These are phyloP conservation scores for Harringtonia lauricola DNA, from an alignment of 2,329 filamentous ascomycete species.

Conservation along the genomic window DNA sequence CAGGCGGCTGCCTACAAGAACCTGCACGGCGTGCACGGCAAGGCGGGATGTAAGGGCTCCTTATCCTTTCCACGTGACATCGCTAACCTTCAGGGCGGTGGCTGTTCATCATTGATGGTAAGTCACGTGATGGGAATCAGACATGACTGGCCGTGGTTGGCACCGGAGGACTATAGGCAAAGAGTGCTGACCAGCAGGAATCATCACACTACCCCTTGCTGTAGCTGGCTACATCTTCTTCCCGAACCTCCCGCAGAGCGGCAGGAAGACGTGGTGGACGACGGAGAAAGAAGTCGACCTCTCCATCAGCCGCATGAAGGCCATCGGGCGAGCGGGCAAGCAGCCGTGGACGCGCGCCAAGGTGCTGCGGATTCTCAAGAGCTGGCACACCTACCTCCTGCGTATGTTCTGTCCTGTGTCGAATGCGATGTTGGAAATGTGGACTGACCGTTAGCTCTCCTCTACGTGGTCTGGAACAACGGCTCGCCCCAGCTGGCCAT, in stretches of 20 bases:
- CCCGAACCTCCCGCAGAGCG: constrained; percentile 33
- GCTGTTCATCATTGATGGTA: constrained; percentile 34
- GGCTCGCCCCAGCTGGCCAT: constrained; percentile 22
- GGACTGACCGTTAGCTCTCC: too few species aligned
- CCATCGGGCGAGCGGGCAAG: constrained; percentile 24
- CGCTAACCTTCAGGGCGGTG: constrained; percentile 30
- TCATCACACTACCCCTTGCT: constrained; percentile 31
- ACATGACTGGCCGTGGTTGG: too few species aligned
- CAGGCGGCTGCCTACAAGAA: constrained; percentile 40
- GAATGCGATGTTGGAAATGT: too few species aligned
- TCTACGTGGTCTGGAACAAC: constrained; percentile 28
- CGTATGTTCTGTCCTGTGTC: too few species aligned
- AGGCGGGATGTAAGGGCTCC: constrained; percentile 38
- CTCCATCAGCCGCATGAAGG: constrained; percentile 19
- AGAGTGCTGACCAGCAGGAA: too few species aligned
- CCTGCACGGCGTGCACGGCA: constrained; percentile 34
- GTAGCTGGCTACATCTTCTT: constrained; percentile 38
- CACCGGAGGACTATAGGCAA: too few species aligned
- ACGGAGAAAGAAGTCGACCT: constrained; percentile 23
- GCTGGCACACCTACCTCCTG: too few species aligned
- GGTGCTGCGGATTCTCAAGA: too few species aligned
- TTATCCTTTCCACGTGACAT: constrained; percentile 18
- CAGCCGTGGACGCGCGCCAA: too few species aligned
- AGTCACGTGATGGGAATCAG: too few species aligned
- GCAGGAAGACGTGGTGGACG: constrained; percentile 24